Conservation (phyloP, 257 asterid species). For the Datura wrightii region DNA sequence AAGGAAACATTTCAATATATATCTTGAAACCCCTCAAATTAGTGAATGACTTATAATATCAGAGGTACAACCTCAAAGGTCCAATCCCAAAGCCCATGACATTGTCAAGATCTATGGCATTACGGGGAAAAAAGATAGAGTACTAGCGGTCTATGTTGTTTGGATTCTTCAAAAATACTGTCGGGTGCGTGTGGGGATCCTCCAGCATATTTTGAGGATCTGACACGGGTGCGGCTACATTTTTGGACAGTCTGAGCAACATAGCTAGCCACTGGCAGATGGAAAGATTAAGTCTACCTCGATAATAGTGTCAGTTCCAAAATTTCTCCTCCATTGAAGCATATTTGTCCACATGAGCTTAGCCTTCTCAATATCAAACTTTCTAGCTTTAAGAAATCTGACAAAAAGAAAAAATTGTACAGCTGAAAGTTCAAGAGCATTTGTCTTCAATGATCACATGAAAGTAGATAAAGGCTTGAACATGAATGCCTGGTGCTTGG, state of each 20-base stretch:
- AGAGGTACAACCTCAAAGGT: no score
- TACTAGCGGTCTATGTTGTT: background rate
- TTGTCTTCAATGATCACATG: background rate
- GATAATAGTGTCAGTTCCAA: slow-evolving; percentile 67
- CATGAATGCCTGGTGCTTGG: background rate
- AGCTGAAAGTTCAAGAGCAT: background rate
- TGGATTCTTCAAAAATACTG: no score
- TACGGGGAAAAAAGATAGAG: background rate
- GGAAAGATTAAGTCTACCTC: slow-evolving; percentile 49
- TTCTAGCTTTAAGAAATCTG: slow-evolving; percentile 85
- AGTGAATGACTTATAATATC: no score
- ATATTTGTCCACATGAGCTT: slow-evolving; percentile 80
- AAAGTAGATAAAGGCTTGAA: background rate
- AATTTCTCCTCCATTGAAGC: slow-evolving; percentile 77
- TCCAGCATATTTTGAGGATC: no score
- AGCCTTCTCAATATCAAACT: slow-evolving; percentile 61
- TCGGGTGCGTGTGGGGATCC: no score
- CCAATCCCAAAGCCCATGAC: no score
- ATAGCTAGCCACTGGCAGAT: no score
- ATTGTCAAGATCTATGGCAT: background rate
- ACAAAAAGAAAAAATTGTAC: slow-evolving; percentile 28
- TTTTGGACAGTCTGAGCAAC: no score
- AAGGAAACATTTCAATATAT: no score
- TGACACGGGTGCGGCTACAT: no score
- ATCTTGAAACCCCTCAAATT: no score